phyloP scores from a whole-genome alignment of 2,329 filamentous ascomycete species.

The Thielaviopsis populi region DNA sequence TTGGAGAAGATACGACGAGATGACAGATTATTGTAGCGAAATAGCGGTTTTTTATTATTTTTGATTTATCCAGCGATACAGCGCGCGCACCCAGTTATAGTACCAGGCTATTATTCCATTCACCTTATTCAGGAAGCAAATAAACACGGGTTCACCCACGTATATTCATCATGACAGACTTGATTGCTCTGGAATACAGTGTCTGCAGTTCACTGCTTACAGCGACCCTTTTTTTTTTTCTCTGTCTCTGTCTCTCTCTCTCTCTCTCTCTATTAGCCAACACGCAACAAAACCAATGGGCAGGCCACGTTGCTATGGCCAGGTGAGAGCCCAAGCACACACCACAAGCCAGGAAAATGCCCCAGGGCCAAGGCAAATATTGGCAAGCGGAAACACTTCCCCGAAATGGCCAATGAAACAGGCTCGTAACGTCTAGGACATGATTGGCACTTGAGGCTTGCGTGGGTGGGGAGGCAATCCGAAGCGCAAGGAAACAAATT shows the following conservation, averaged over 20 bases:
- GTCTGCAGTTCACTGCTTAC: not conserved
- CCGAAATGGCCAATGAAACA: constrained; percentile 5
- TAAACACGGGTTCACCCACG: not conserved
- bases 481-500: not conserved
- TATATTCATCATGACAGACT: not conserved
- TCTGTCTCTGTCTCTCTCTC: not conserved
- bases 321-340: not conserved
- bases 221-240: not conserved
- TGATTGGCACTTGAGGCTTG: constrained; percentile 1
- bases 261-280: not conserved
- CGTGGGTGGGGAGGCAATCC: not conserved
- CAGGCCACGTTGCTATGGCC: not conserved
- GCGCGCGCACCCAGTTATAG: not conserved
- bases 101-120: constrained; percentile 1
- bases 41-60: not conserved
- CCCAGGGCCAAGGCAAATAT: not conserved
- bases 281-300: not conserved
- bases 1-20: constrained; percentile 2
- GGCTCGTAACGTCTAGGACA: not conserved
- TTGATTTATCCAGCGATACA: constrained; percentile 4
- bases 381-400: not conserved
- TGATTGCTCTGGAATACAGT: too few species aligned
- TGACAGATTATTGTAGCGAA: not conserved
- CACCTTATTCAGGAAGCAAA: not conserved
- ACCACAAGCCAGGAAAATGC: not conserved